Conservation (phyloP, 805 yeast species). For the Ogataea ramenticola region DNA sequence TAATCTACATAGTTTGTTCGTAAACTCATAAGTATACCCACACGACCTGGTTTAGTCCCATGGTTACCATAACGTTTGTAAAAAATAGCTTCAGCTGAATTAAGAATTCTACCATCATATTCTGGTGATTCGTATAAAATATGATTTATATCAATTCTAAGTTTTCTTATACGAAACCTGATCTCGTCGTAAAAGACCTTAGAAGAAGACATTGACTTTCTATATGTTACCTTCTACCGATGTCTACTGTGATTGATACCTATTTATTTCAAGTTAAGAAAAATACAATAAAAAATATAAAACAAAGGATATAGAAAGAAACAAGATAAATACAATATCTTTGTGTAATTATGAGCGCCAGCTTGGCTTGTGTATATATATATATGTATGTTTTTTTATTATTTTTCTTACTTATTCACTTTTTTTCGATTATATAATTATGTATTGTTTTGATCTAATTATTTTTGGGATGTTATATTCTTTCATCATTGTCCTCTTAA, state of each 20-base stretch:
- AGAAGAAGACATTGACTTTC: slow-evolving; percentile 1
- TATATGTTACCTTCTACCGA: slow-evolving; percentile 2
- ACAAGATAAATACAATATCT: no score
- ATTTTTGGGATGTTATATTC: no score
- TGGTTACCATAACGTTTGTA: background rate
- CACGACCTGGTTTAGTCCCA: background rate
- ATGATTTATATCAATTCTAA: background rate
- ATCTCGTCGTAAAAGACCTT: slow-evolving; percentile 1
- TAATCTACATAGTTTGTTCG: background rate
- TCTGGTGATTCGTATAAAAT: background rate
- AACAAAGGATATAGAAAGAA: no score
- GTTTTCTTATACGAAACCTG: background rate
- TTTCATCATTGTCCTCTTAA: slow-evolving; percentile 9
- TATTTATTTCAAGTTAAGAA: no score
- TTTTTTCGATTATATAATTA: no score
- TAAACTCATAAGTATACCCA: background rate
- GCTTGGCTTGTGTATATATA: no score
- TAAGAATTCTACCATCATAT: background rate
- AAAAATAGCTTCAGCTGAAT: background rate
- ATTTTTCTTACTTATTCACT: no score
- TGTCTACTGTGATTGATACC: no score
- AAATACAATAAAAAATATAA: no score
- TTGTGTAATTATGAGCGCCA: no score
- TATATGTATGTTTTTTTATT: no score
- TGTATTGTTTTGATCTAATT: no score